Evolutionary conservation across 2,329 filamentous ascomycete species (phyloP), one percentile per base, ranked within the genome.

Genomic region (Xylaria sp.): DNA sequence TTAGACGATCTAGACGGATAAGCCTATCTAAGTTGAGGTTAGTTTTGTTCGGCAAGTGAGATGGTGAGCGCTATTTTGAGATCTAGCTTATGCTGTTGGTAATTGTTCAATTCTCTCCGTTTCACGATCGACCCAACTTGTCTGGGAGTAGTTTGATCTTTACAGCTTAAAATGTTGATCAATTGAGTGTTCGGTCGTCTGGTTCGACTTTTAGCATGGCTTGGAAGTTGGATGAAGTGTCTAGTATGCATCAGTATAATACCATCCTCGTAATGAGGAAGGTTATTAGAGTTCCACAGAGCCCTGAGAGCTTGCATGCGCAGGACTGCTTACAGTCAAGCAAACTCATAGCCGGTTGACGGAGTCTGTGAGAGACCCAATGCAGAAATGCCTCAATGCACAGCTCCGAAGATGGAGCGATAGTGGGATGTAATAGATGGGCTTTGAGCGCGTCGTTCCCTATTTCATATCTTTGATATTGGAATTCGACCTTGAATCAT

Each of bases 301-400:
- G 51, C 39, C 61, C 61, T 56, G 51, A 63, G 39, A 13, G 10
- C 25, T 23, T 56, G 39, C 37, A 55, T 34, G 25, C 28, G 60
- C 60, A 63, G 37, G 41, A 28, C 39, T 20, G 51, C 61, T 46
- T 37, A 34, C 31, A 9, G 31, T 34, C 31, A 34, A 9, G n/a
- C 18, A 46, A 46, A n/a, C 7, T 44, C 28, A 23, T 20, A 62
- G 20, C 31, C 15, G 48, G 37, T 41, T 60, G 20, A 37, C 6
- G 39, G 39, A 23, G 7, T 20, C 8, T 28, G 20, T 10, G 37
- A 15, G 23, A 46, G 10, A 25, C 2, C 18, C 3, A 50, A 52
- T 51, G 20, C n/a, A 18, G 15, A 18, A 31, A 39, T 52, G n/a
- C 20, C 28, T 12, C 41, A 23, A 31, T 48, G 31, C 31, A 58